These are phyloP conservation scores for Streptanthus diversifolius DNA, from an alignment of 345 rosid genomes.

Conservation along the genomic window DNA sequence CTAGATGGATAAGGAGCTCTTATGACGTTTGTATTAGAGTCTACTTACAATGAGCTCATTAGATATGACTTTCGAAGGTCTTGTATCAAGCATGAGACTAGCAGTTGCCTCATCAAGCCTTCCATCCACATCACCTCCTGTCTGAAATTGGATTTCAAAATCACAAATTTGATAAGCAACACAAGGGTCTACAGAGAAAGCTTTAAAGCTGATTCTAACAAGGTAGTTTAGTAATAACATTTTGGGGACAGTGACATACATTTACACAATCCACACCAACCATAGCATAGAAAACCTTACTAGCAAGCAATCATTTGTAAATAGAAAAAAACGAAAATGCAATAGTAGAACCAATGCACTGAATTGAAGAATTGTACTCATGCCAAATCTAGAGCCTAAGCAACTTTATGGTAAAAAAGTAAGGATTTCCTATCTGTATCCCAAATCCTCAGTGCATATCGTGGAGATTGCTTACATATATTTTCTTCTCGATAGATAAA, in stretches of 20 bases:
- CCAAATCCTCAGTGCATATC: neutral
- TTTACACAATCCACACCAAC: neutral
- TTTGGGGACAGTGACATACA: neutral
- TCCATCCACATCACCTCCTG: slow-evolving; percentile 70
- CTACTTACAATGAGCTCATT: slow-evolving; percentile 87
- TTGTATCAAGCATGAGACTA: slow-evolving; percentile 78
- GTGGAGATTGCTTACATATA: neutral
- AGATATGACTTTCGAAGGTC: slow-evolving; percentile 94
- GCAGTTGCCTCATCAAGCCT: slow-evolving; percentile 91
- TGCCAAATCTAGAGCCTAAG: slow-evolving; percentile 2
- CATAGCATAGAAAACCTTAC: neutral
- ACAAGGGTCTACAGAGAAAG: neutral
- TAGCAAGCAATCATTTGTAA: neutral
- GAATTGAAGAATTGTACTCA: neutral
- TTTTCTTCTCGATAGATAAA: neutral
- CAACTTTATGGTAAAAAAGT: neutral
- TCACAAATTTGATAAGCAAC: slow-evolving; percentile 16
- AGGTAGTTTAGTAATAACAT: neutral
- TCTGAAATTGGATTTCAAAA: slow-evolving; percentile 44
- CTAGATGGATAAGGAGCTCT: neutral
- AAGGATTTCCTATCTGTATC: neutral
- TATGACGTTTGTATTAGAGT: slow-evolving; percentile 11
- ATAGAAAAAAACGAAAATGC: neutral
- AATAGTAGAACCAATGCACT: neutral
- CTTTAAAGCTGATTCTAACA: neutral